phyloP scores from a whole-genome alignment of 805 yeast genomes.

The Candida germanica region DNA sequence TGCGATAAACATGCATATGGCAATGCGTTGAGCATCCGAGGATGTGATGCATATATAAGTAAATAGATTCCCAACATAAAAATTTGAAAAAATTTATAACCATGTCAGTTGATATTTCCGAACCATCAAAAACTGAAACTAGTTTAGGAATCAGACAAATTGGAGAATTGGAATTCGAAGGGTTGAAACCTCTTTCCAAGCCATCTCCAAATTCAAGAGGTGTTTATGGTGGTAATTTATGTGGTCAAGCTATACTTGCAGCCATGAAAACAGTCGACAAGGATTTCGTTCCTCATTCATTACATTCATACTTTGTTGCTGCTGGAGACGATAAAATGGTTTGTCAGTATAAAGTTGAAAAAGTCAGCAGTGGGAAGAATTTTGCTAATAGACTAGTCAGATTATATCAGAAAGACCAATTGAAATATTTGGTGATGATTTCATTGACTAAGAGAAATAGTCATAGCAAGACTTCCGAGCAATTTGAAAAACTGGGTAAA shows the following conservation, averaged over 20 bases:
- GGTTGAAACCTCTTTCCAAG: conserved; percentile 26
- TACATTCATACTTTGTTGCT: conserved; percentile 39
- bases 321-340: conserved; percentile 31
- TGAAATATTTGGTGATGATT: conserved; percentile 31
- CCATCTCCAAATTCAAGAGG: conserved; percentile 33
- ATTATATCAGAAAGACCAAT: conserved; percentile 27
- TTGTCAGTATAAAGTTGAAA: conserved; percentile 33
- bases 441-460: conserved; percentile 35
- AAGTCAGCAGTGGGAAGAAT: conserved; percentile 30
- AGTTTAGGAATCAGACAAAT: conserved; percentile 8
- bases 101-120: conserved; percentile 3
- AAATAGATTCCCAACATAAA: too few relatives aligned
- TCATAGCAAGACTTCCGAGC: conserved; percentile 11
- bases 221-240: conserved; percentile 40
- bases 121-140: conserved; percentile 6
- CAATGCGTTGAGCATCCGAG: too few relatives aligned
- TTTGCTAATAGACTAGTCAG: conserved; percentile 34
- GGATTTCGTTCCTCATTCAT: conserved; percentile 37
- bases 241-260: conserved; percentile 37
- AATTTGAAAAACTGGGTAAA: conserved; percentile 18
- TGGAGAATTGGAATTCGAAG: conserved; percentile 16
- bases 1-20: too few relatives aligned
- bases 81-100: too few relatives aligned
- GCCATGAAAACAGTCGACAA: conserved; percentile 30
- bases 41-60: not conserved